Evolutionary conservation across 495 filamentous ascomycete species (phyloP), one percentile per base, ranked within the genome.

Genomic region (Pyrenula massariospora): DNA sequence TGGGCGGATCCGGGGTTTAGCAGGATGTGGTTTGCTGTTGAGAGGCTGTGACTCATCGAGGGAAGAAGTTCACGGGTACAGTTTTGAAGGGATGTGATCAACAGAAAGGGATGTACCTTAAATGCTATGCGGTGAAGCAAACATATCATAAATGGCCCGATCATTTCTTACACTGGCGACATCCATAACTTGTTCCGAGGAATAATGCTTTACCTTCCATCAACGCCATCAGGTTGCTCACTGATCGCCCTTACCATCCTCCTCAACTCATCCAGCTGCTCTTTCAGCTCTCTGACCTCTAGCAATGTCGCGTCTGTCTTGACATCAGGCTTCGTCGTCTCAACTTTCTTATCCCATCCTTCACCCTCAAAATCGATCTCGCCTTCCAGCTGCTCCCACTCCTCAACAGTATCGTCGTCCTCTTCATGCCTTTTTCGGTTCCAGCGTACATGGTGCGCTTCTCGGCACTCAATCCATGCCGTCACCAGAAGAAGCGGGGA

Each of bases 331-430:
- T 83, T 87, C 20, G 79, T 84, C n/a, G 75, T 68, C 47, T 81
- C 76, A 0, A 95, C 89, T 59, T 73, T 81, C 70, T 89, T 84
- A 19, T 73, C 73, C 93, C 93, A 98, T 3, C 68, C 69, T 63
- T 93, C 84, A 11, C 77, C 70, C 62, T 94, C 86, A 59, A 93
- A 86, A 63, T 93, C 85, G 8, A 94, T 63, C 24, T 86, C 79
- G 1, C 70, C 74, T 2, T 75, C 73, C 68, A 92, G 77, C 67
- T 92, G 83, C 65, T 97, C 93, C 93, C 93, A 98, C 66, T 97
- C 91, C 68, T 97, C 87, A 12, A 85, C 66, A 1, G 77, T 80
- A 61, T 95, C 89, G 60, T 98, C 93, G 58, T 97, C 93, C n/a
- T 84, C 83, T 62, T 96, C 91, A 11, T 91, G 89, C 12, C 84